Conservation (phyloP, 495 filamentous ascomycete species). For the Parmelia sp. region DNA sequence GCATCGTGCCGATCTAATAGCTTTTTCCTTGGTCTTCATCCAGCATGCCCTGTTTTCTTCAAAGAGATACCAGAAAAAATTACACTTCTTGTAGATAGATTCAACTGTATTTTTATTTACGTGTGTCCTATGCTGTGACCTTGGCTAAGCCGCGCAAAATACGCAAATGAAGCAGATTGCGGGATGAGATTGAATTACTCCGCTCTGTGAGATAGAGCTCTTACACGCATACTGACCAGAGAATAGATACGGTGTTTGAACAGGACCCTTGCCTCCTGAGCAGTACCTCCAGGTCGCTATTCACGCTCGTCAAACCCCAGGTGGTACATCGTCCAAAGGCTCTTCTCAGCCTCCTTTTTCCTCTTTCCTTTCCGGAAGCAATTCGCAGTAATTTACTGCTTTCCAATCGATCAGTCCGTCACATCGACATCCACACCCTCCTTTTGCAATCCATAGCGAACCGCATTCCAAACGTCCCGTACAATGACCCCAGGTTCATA, state of each 20-base stretch:
- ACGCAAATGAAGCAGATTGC: no score
- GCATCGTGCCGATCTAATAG: slow-evolving; percentile 1
- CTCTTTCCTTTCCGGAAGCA: neutral
- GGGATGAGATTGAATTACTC: no score
- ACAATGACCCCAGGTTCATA: slow-evolving; percentile 54
- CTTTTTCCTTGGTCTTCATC: neutral
- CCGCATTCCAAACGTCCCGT: slow-evolving; percentile 62
- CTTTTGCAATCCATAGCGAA: slow-evolving; percentile 54
- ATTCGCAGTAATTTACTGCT: fast-evolving
- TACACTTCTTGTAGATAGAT: slow-evolving; percentile 2
- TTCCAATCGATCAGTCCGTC: neutral
- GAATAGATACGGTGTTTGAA: no score
- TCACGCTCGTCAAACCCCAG: no score
- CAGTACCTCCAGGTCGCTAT: no score
- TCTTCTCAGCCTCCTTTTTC: no score
- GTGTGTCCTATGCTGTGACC: neutral
- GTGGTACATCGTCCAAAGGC: no score
- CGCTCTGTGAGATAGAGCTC: no score
- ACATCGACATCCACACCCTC: slow-evolving; percentile 17
- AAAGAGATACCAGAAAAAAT: neutral
- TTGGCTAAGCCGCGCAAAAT: no score
- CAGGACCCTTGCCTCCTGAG: no score
- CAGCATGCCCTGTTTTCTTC: neutral
- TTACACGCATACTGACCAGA: no score
- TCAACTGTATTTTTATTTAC: neutral